These are phyloP conservation scores for Phytophthora fragariae DNA, from an alignment of 352 stramenopile genomes.

Conservation along the genomic window DNA sequence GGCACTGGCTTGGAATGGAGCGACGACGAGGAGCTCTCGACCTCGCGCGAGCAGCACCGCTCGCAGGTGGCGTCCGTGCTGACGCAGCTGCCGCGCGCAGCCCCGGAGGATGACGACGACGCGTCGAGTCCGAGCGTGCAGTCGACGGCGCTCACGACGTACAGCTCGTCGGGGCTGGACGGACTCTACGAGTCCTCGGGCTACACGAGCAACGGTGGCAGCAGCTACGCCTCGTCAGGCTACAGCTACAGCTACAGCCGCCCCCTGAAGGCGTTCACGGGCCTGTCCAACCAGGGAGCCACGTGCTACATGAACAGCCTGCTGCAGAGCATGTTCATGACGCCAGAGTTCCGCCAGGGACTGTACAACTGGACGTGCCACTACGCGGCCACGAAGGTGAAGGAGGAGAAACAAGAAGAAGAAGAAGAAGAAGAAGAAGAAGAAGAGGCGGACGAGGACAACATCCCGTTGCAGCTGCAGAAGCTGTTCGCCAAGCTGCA, in stretches of 20 bases:
- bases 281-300: constrained; percentile 90
- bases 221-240: constrained; percentile 26
- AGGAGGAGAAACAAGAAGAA: constrained; percentile 11
- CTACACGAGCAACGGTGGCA: constrained; percentile 40
- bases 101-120: constrained; percentile 21
- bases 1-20: constrained; percentile 23
- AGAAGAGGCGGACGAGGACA: constrained; percentile 71
- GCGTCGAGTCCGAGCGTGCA: constrained; percentile 35
- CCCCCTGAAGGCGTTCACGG: constrained; percentile 64
- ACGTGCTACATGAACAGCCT: constrained; percentile 96
- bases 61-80: constrained; percentile 44
- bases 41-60: constrained; percentile 37
- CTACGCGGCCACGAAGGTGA: constrained; percentile 13
- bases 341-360: constrained; percentile 85
- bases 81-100: constrained; percentile 38
- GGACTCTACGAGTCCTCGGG: constrained; percentile 63
- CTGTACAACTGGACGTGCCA: constrained; percentile 73
- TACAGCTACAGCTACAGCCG: constrained; percentile 25
- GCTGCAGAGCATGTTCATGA: constrained; percentile 94
- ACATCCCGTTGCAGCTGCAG: constrained; percentile 92
- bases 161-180: constrained; percentile 55
- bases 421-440: constrained; percentile 46
- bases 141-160: constrained; percentile 57
- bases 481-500: constrained; percentile 93
- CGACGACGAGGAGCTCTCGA: constrained; percentile 34